Evolutionary conservation across 2,329 filamentous ascomycete genomes (phyloP).

Genomic region (Cladosporium cucumerinum): DNA sequence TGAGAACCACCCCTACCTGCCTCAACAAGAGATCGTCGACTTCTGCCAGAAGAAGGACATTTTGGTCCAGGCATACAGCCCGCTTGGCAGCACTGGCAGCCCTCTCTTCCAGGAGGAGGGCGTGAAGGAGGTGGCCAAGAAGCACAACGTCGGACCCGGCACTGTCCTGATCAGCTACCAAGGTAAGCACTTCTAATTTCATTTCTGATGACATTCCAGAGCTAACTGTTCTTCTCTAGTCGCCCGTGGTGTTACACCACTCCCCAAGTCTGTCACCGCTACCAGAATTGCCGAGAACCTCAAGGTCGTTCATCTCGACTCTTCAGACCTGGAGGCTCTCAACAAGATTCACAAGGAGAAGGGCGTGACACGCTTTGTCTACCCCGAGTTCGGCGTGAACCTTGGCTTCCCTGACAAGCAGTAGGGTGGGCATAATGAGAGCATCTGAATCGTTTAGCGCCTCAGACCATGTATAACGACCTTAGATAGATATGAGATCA

Average conservation of each 20-base stretch:
- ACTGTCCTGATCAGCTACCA: constrained; percentile 70
- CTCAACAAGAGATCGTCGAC: constrained; percentile 69
- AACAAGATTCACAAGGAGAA: constrained; percentile 46
- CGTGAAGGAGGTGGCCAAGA: constrained; percentile 49
- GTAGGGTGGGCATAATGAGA: constrained; percentile 1
- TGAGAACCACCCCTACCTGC: constrained; percentile 69
- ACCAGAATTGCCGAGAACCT: constrained; percentile 68
- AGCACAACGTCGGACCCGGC: constrained; percentile 47
- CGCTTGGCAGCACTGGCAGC: constrained; percentile 48
- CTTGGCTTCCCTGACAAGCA: constrained; percentile 50
- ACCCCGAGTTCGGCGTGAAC: constrained; percentile 48
- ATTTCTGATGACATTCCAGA: background rate
- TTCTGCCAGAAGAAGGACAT: constrained; percentile 67
- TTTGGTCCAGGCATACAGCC: constrained; percentile 66
- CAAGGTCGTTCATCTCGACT: constrained; percentile 62
- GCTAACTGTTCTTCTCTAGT: constrained; percentile 39
- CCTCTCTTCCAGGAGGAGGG: constrained; percentile 48
- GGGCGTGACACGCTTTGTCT: constrained; percentile 47
- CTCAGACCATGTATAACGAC: constrained; percentile 2
- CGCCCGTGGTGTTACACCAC: constrained; percentile 64
- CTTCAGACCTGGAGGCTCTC: constrained; percentile 56
- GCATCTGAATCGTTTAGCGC: background rate
- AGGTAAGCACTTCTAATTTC: constrained; percentile 47
- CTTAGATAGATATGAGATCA: background rate
- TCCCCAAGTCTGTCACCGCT: constrained; percentile 69